Conservation (phyloP, 2,329 filamentous ascomycete genomes). For the Neofusicoccum cordaticola region DNA sequence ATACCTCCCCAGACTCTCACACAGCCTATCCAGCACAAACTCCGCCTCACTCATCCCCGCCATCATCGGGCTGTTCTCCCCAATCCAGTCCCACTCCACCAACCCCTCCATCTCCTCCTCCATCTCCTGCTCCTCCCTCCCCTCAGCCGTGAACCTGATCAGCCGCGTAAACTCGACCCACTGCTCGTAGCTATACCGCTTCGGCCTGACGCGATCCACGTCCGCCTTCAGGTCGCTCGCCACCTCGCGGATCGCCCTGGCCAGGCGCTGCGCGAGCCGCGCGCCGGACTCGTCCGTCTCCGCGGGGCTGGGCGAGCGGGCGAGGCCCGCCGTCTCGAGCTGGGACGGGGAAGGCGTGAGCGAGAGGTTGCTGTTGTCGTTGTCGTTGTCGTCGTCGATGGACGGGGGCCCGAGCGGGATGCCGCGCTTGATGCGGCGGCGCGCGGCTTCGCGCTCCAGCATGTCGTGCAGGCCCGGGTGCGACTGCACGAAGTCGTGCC, state of each 20-base stretch:
- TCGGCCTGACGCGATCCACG: constrained; percentile 43
- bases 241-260: constrained; percentile 67
- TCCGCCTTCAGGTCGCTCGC: constrained; percentile 60
- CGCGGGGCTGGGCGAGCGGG: constrained; percentile 34
- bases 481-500: constrained; percentile 49
- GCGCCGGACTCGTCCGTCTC: constrained; percentile 43
- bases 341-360: no score
- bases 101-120: constrained; percentile 58
- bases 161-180: constrained; percentile 83
- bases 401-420: constrained; percentile 30
- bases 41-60: constrained; percentile 61
- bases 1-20: constrained; percentile 57
- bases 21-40: constrained; percentile 64
- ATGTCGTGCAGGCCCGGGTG: constrained; percentile 44
- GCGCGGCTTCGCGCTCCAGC: constrained; percentile 35
- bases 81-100: constrained; percentile 71
- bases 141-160: constrained; percentile 54
- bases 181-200: constrained; percentile 74
- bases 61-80: constrained; percentile 65
- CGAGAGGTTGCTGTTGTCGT: neutral
- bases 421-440: constrained; percentile 27
- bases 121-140: constrained; percentile 25
- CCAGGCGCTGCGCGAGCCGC: constrained; percentile 60
- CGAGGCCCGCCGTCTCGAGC: no score
- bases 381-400: neutral